These are phyloP conservation scores for Crithidia fasciculata DNA, from an alignment of 208 protist genomes.

Conservation along the genomic window DNA sequence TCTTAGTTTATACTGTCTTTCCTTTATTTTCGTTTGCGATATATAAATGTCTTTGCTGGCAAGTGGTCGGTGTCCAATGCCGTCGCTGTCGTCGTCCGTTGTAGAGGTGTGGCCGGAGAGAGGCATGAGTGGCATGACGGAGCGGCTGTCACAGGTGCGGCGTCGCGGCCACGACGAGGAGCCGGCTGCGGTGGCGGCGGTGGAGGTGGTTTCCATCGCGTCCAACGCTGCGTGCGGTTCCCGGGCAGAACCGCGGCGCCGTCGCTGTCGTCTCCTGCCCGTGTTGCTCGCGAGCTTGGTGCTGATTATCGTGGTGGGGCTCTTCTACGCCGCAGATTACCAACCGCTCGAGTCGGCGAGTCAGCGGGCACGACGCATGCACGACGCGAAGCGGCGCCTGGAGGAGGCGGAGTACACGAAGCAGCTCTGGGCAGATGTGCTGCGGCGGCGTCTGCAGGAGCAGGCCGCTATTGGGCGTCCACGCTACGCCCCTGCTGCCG, in stretches of 20 bases:
- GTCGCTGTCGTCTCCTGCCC: neutral
- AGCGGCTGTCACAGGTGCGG: neutral
- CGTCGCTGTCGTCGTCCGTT: no score
- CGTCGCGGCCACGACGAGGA: neutral
- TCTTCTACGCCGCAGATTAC: neutral
- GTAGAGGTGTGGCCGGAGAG: neutral
- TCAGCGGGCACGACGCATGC: neutral
- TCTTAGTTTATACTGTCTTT: neutral
- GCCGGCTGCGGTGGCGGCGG: neutral
- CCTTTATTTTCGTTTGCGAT: neutral
- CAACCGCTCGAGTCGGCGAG: neutral
- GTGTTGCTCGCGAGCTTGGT: neutral
- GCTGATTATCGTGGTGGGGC: neutral
- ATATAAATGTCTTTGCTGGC: neutral
- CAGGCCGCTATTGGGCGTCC: neutral
- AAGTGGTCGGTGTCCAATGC: no score
- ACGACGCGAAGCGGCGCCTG: neutral
- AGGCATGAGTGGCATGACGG: neutral
- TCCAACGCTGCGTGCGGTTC: neutral
- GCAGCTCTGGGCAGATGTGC: neutral
- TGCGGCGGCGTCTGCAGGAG: slow-evolving; percentile 3
- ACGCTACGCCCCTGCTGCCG: no score
- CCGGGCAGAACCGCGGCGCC: neutral
- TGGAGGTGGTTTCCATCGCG: neutral
- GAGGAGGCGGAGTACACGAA: neutral